These are phyloP conservation scores for Globisporangium acanthophoron DNA, from an alignment of 352 stramenopile genomes.

Conservation along the genomic window DNA sequence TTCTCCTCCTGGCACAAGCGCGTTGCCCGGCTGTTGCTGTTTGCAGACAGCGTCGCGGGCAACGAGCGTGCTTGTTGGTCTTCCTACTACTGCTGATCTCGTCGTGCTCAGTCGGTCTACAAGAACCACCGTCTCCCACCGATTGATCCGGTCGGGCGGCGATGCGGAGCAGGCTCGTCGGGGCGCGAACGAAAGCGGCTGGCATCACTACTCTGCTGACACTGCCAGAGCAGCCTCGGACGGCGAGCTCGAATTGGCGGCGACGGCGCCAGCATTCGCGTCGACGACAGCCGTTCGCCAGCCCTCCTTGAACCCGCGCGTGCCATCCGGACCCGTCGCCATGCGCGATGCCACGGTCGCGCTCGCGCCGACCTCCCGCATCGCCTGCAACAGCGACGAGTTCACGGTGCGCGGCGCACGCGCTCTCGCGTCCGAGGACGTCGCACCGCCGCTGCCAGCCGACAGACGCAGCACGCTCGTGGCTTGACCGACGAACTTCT, in stretches of 20 bases:
- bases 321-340: conserved; percentile 69
- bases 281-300: conserved; percentile 25
- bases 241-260: background rate
- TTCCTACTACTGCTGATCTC: too few species aligned
- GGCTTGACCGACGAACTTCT: conserved; percentile 27
- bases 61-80: too few species aligned
- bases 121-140: too few species aligned
- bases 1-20: too few species aligned
- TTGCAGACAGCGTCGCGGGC: too few species aligned
- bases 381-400: conserved; percentile 59
- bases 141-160: too few species aligned
- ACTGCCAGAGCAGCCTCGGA: background rate
- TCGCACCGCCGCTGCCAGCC: conserved; percentile 1
- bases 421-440: conserved; percentile 13
- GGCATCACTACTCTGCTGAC: background rate
- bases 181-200: background rate
- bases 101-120: too few species aligned
- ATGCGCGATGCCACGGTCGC: conserved; percentile 58
- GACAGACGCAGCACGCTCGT: conserved; percentile 49
- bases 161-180: too few species aligned
- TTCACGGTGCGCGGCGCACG: conserved; percentile 53
- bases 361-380: conserved; percentile 58
- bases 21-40: too few species aligned
- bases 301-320: conserved; percentile 53
- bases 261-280: background rate